Percentiles rank a stretch among this genome's conserved stretches.
Evolutionary conservation across 768 basidiomycete species (phyloP).

Genomic region (Ephemerocybe angulata): DNA sequence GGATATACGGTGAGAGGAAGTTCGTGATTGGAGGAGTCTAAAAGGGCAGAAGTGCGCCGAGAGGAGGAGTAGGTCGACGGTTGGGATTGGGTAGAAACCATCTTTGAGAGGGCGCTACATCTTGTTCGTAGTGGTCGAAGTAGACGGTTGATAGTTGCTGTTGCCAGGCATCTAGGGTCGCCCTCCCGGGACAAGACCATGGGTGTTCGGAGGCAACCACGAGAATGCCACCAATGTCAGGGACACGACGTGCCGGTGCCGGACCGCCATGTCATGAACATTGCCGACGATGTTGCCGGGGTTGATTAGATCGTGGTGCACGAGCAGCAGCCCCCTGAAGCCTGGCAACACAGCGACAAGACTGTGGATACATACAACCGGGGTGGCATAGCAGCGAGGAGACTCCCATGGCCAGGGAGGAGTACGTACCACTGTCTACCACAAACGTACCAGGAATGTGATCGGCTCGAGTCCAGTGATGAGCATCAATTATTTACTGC

Average conservation of each 20-base stretch:
- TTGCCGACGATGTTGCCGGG: no score
- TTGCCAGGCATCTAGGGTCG: constrained; percentile 2
- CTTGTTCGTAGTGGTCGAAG: constrained; percentile 47
- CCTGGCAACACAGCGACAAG: background rate
- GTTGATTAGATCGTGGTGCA: background rate
- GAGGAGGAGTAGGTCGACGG: constrained; percentile 14
- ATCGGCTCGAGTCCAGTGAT: background rate
- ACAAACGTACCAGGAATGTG: no score
- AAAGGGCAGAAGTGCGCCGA: constrained; percentile 28
- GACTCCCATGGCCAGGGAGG: background rate
- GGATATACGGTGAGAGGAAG: constrained; percentile 5
- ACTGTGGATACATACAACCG: no score
- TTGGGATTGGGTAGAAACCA: constrained; percentile 13
- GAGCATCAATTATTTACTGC: background rate
- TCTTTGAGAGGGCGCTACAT: constrained; percentile 33
- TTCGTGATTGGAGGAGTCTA: constrained; percentile 3
- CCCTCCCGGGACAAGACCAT: background rate
- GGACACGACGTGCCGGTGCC: no score
- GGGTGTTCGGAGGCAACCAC: background rate
- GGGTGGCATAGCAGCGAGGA: constrained; percentile 1
- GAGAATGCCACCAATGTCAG: no score
- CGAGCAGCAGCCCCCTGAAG: background rate
- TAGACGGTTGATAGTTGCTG: constrained; percentile 35
- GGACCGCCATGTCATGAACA: no score
- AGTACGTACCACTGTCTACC: no score